phyloP scores from a whole-genome alignment of 768 basidiomycete species.

The Mycena capillaripes region DNA sequence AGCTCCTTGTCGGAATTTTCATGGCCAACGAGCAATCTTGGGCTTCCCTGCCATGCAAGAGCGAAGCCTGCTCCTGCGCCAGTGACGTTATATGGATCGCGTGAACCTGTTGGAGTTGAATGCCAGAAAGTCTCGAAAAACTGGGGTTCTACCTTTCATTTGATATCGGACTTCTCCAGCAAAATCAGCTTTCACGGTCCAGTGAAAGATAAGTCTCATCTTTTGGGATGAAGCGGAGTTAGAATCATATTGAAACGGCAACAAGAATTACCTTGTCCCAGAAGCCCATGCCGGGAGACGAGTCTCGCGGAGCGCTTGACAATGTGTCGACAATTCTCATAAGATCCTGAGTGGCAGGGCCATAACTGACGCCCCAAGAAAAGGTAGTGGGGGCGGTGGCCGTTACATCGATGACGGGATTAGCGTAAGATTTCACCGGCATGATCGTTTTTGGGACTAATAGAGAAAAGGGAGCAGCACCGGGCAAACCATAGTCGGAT shows the following conservation, averaged over 20 bases:
- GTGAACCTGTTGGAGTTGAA: conserved; percentile 67
- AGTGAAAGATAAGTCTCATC: conserved; percentile 88
- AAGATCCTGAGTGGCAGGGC: conserved; percentile 88
- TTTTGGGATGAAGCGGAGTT: conserved; percentile 44
- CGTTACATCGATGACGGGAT: conserved; percentile 77
- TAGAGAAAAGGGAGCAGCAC: conserved; percentile 68
- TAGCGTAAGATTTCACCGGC: conserved; percentile 94
- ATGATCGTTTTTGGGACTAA: conserved; percentile 91
- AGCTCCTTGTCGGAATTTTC: conserved; percentile 82
- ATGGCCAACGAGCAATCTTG: conserved; percentile 77
- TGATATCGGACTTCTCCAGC: conserved; percentile 80
- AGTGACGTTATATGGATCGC: conserved; percentile 81
- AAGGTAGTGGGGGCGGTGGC: conserved; percentile 78
- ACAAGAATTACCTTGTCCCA: conserved; percentile 87
- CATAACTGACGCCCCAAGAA: conserved; percentile 92
- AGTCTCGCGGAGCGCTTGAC: conserved; percentile 82
- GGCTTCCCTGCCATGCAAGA: conserved; percentile 84
- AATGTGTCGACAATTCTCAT: conserved; percentile 87
- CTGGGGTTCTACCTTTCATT: conserved; percentile 78
- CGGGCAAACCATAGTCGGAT: conserved; percentile 64
- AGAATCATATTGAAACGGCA: conserved; percentile 11
- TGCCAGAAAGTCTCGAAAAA: conserved; percentile 1
- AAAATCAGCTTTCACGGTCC: conserved; percentile 80
- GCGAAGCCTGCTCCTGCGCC: conserved; percentile 90
- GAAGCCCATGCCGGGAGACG: conserved; percentile 88